phyloP scores from a whole-genome alignment of 768 basidiomycete species.

The Leccinum subgranulosum region DNA sequence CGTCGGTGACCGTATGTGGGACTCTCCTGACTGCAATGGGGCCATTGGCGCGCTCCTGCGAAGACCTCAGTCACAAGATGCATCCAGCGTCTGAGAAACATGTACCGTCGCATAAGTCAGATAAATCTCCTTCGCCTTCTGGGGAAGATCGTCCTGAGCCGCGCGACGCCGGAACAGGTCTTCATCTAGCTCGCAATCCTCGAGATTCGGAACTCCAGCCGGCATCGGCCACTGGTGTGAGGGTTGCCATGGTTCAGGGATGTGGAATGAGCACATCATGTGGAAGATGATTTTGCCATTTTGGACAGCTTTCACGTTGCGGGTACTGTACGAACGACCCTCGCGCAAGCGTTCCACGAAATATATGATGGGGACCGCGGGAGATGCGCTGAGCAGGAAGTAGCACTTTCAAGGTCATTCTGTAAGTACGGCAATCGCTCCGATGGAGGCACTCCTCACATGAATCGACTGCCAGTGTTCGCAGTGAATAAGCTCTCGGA shows the following conservation, averaged over 20 bases:
- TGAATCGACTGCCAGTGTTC: conserved; percentile 53
- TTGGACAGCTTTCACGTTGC: conserved; percentile 58
- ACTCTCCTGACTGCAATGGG: conserved; percentile 67
- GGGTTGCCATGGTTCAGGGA: conserved; percentile 74
- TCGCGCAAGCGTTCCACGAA: conserved; percentile 73
- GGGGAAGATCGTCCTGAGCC: conserved; percentile 31
- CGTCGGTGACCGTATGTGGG: conserved; percentile 36
- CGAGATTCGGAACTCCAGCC: conserved; percentile 46
- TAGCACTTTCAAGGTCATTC: conserved; percentile 60
- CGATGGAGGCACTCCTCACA: conserved; percentile 39
- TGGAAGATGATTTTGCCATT: conserved; percentile 53
- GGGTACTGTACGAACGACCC: conserved; percentile 71
- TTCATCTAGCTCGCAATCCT: conserved; percentile 63
- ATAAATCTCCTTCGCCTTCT: conserved; percentile 32
- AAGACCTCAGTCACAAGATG: conserved; percentile 24
- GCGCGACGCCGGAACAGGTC: conserved; percentile 30
- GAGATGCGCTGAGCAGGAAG: conserved; percentile 73
- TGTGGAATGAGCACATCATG: conserved; percentile 80
- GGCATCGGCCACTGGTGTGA: conserved; percentile 69
- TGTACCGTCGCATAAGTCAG: conserved; percentile 28
- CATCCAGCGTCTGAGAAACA: conserved; percentile 12
- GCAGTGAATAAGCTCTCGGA: neutral
- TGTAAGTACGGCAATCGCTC: conserved; percentile 3
- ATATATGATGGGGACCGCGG: conserved; percentile 72
- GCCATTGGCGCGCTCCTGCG: conserved; percentile 62